These are phyloP conservation scores for Camelina neglecta DNA, from an alignment of 345 rosid species.

Conservation along the genomic window DNA sequence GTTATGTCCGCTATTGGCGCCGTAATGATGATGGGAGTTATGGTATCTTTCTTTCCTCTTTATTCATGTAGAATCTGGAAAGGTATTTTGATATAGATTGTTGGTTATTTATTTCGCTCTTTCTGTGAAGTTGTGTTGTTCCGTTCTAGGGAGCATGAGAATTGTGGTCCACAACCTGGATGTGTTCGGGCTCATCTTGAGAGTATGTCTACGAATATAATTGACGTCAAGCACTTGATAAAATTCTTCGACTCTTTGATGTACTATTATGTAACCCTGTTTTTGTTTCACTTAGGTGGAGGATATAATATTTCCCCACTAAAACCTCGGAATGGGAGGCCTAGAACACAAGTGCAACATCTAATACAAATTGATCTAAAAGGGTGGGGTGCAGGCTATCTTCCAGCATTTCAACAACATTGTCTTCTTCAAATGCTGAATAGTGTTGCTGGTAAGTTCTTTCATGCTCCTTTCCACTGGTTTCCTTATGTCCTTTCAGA, in stretches of 20 bases:
- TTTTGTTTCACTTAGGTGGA: slow-evolving; percentile 69
- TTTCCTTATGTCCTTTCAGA: slow-evolving; percentile 16
- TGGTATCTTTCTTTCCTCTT: slow-evolving; percentile 57
- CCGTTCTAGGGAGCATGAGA: slow-evolving; percentile 97
- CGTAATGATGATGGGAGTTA: slow-evolving; percentile 99
- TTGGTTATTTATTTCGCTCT: slow-evolving; percentile 42
- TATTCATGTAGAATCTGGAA: slow-evolving; percentile 25
- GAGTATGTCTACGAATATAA: slow-evolving; percentile 59
- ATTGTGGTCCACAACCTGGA: slow-evolving; percentile 95
- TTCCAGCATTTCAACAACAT: slow-evolving; percentile 92
- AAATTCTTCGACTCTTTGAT: not conserved
- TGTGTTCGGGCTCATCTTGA: slow-evolving; percentile 97
- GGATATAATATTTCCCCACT: slow-evolving; percentile 92
- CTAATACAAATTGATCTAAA: slow-evolving; percentile 98
- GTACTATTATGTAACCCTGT: slow-evolving; percentile 17
- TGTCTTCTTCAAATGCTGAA: slow-evolving; percentile 99
- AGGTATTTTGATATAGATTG: slow-evolving; percentile 18
- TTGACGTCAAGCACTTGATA: slow-evolving; percentile 8
- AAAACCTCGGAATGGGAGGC: slow-evolving; percentile 83
- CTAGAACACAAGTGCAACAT: slow-evolving; percentile 94
- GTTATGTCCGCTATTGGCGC: slow-evolving; percentile 99
- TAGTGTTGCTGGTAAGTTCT: slow-evolving; percentile 87
- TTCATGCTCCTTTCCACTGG: slow-evolving; percentile 12
- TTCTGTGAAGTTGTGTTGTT: slow-evolving; percentile 86
- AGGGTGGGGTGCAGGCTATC: slow-evolving; percentile 96